Evolutionary conservation across 352 stramenopile species (phyloP).

Genomic region (Phytophthora cajani): DNA sequence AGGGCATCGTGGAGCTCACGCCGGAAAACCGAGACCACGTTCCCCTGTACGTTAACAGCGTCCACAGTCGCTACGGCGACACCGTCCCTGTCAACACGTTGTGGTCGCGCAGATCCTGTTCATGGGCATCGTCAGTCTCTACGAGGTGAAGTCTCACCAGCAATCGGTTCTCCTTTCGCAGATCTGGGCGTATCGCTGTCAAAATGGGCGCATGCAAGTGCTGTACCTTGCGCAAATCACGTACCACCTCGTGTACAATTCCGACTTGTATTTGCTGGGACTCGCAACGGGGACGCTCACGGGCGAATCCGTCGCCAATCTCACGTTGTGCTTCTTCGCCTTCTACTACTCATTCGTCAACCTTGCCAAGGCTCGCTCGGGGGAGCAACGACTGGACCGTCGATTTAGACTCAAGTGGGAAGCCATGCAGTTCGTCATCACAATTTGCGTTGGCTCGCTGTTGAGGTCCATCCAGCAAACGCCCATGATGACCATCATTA

Average conservation of each 20-base stretch:
- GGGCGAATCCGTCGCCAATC: slow-evolving; percentile 20
- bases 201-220: not conserved
- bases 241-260: slow-evolving; percentile 1
- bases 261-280: not conserved
- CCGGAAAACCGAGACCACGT: not conserved
- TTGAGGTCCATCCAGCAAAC: no score
- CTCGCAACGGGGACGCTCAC: slow-evolving; percentile 5
- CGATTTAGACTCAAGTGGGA: slow-evolving; percentile 25
- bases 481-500: no score
- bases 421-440: slow-evolving; percentile 16
- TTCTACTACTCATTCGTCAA: slow-evolving; percentile 25
- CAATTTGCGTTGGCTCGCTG: not conserved
- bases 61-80: not conserved
- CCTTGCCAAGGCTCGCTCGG: slow-evolving; percentile 13
- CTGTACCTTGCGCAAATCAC: not conserved
- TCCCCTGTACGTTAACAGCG: not conserved
- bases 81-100: not conserved
- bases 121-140: not conserved
- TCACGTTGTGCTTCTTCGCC: slow-evolving; percentile 27
- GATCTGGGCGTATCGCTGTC: no score
- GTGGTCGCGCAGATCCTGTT: not conserved
- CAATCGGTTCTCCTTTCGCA: no score
- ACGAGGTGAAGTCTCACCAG: no score
- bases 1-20: not conserved
- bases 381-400: slow-evolving; percentile 24